Conservation (phyloP, 495 filamentous ascomycete species). For the Podospora tetraspora region DNA sequence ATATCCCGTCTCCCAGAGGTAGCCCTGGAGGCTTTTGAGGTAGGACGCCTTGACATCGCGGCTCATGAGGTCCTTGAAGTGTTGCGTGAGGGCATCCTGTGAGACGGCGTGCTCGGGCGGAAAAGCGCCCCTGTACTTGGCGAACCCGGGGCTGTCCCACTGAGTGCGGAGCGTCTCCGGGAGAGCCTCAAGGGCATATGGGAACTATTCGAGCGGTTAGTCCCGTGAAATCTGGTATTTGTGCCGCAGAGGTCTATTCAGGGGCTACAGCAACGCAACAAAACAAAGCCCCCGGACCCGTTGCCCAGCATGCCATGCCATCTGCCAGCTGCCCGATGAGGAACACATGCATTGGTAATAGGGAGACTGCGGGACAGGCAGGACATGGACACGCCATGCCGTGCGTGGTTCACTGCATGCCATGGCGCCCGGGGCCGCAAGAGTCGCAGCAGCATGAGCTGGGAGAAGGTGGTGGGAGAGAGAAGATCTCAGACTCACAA, state of each 20-base stretch:
- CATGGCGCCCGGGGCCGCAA: slow-evolving; percentile 12
- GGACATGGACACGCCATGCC: slow-evolving; percentile 10
- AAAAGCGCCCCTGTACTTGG: slow-evolving; percentile 56
- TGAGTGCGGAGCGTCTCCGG: slow-evolving; percentile 50
- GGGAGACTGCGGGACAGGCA: neutral
- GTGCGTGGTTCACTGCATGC: slow-evolving; percentile 17
- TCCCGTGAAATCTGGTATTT: neutral
- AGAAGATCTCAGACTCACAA: slow-evolving; percentile 47
- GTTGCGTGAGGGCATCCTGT: slow-evolving; percentile 47
- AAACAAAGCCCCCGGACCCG: neutral
- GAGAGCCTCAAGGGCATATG: slow-evolving; percentile 59
- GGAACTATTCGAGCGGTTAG: slow-evolving; percentile 48
- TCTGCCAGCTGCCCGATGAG: neutral
- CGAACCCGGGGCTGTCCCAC: slow-evolving; percentile 55
- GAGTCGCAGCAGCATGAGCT: slow-evolving; percentile 1
- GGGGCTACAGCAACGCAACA: slow-evolving; percentile 3
- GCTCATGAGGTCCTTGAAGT: slow-evolving; percentile 58
- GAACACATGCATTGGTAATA: neutral
- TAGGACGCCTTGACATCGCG: slow-evolving; percentile 63
- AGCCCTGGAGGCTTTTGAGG: slow-evolving; percentile 67
- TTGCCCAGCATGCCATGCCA: neutral
- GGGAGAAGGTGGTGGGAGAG: slow-evolving; percentile 8
- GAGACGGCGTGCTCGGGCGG: slow-evolving; percentile 51
- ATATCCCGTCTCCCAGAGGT: slow-evolving; percentile 66
- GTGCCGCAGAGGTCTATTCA: neutral